Base-by-base conservation (phyloP, 768 basidiomycete genomes). In the Termitomyces sp. region DNA sequence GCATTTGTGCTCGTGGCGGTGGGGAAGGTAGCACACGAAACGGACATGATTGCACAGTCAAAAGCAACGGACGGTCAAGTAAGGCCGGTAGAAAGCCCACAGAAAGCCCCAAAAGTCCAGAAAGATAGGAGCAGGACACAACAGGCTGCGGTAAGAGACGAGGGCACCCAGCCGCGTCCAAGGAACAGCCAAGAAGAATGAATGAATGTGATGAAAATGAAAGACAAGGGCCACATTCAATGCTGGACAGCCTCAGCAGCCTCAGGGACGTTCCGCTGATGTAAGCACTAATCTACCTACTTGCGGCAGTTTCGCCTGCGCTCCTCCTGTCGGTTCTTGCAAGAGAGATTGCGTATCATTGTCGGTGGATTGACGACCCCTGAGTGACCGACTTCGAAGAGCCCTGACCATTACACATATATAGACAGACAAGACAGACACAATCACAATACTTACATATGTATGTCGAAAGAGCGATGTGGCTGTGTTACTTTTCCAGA, bases 1-100 rank as follows among this genome's bases (percentile, higher is more conserved):
- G 71, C 64, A 45, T 66, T 69, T 57, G 75, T 79, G 45, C 67
- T 66, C 6, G 79, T 80, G 61, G 68, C 67, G 7, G 78, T 80
- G 47, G 80, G 73, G 50, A 70, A 67, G 21, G 76, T 66, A 38
- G 66, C 66, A 61, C 80, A 82, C 53, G 78, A 65, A 66, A 71
- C 70, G 12, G 71, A 62, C 70, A 71, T 71, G 28, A 28, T 23
- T 28, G 47, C 40, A 46, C 60, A 56, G 58, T 51, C 60, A 59
- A 56, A 48, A 53, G 4, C 41, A 21, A 23, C 49, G 54, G 54
- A 54, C 63, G 59, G 58, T 23, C 11, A 35, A 55, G 28, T 19
- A 41, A 41, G 37, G 38, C 50, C 50, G 41, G 57, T 40, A 37
- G 41, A 37, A 51, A 43, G 49, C 55, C 38, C 5, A 46, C 12